phyloP scores from a whole-genome alignment of 495 filamentous ascomycete species.

The Pseudevernia furfuracea region DNA sequence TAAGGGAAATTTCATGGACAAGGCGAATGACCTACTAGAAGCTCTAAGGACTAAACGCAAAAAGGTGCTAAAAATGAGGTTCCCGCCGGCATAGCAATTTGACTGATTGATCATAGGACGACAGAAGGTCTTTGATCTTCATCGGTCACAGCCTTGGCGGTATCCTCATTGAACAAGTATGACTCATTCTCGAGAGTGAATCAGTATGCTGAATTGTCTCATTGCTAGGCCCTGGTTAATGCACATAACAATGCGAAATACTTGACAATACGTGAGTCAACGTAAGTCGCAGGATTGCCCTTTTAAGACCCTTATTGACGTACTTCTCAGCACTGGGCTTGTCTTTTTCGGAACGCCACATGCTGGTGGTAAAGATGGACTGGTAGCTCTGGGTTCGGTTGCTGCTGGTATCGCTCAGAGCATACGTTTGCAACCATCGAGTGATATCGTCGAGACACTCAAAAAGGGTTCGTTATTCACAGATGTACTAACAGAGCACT shows the following conservation, averaged over 20 bases:
- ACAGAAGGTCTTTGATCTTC: slow-evolving; percentile 12
- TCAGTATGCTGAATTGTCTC: too few species aligned
- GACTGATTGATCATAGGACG: too few species aligned
- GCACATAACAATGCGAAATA: slow-evolving; percentile 9
- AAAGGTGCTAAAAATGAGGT: too few species aligned
- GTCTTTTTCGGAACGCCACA: slow-evolving; percentile 20
- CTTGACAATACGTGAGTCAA: neutral
- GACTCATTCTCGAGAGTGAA: too few species aligned
- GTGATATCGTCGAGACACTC: slow-evolving; percentile 17
- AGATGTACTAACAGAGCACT: slow-evolving; percentile 16
- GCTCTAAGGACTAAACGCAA: slow-evolving; percentile 1
- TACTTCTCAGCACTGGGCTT: too few species aligned
- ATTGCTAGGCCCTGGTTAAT: slow-evolving; percentile 13
- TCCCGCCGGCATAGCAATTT: too few species aligned
- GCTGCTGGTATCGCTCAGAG: slow-evolving; percentile 9
- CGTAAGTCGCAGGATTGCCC: too few species aligned
- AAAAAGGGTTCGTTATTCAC: slow-evolving; percentile 18
- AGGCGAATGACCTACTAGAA: slow-evolving; percentile 12
- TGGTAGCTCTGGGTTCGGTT: slow-evolving; percentile 8
- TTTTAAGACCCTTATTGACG: too few species aligned
- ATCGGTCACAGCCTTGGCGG: slow-evolving; percentile 15
- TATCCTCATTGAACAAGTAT: slow-evolving; percentile 8
- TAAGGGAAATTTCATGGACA: slow-evolving; percentile 6
- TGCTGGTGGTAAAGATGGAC: slow-evolving; percentile 12
- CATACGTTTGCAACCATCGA: slow-evolving; percentile 10